Conservation (phyloP, 2,329 filamentous ascomycete genomes). For the Xylaria sp. region DNA sequence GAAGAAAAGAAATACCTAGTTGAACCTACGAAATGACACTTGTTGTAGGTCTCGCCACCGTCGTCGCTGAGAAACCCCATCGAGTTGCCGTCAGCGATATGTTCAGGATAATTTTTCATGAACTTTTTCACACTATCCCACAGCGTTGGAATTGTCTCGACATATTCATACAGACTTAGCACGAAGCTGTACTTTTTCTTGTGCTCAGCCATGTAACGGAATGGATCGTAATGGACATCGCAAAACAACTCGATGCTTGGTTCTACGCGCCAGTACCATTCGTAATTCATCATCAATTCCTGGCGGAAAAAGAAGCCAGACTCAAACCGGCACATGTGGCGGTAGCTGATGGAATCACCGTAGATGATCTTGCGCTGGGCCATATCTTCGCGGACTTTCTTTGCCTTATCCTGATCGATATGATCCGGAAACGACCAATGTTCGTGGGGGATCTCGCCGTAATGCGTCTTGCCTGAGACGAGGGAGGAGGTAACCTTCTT, state of each 20-base stretch:
- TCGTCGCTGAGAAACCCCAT: slow-evolving; percentile 94
- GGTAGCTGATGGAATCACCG: slow-evolving; percentile 94
- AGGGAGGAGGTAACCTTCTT: slow-evolving; percentile 90
- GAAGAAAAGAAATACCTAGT: neutral
- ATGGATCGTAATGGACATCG: slow-evolving; percentile 94
- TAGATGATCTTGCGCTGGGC: slow-evolving; percentile 95
- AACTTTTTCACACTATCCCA: slow-evolving; percentile 98
- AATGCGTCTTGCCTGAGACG: slow-evolving; percentile 92
- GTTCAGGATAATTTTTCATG: slow-evolving; percentile 88
- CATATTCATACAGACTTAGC: slow-evolving; percentile 94
- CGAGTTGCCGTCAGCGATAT: slow-evolving; percentile 84
- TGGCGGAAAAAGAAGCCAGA: slow-evolving; percentile 99
- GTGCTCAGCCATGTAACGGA: slow-evolving; percentile 95
- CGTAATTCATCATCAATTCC: slow-evolving; percentile 91
- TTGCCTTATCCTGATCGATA: slow-evolving; percentile 95
- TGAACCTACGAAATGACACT: slow-evolving; percentile 89
- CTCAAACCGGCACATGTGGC: slow-evolving; percentile 99
- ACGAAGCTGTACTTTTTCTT: slow-evolving; percentile 99
- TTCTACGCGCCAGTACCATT: slow-evolving; percentile 99
- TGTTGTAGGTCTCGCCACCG: slow-evolving; percentile 90
- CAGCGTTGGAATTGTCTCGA: slow-evolving; percentile 93
- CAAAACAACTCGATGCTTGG: slow-evolving; percentile 96
- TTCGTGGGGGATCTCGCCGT: slow-evolving; percentile 87
- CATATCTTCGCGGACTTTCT: slow-evolving; percentile 94
- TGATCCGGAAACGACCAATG: slow-evolving; percentile 98